Evolutionary conservation across 192 early-diverging fungal species (phyloP).

Genomic region (Coemansia sp.): DNA sequence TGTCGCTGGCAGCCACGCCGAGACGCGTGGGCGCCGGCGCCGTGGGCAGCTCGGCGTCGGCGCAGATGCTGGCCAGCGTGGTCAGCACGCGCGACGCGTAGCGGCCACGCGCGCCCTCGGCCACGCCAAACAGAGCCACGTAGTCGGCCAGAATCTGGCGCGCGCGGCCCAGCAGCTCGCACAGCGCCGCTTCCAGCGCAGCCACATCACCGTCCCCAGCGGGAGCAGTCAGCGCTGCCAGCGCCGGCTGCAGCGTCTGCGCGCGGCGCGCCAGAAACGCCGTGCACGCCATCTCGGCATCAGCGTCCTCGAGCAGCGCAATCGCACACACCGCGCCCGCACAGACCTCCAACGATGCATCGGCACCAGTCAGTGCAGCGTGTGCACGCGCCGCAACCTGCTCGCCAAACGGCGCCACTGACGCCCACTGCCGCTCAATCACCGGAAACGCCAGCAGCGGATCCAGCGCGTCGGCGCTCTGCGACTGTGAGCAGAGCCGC

Average conservation of each 20-base stretch:
- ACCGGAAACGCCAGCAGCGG: constrained; percentile 42
- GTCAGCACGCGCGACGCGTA: constrained; percentile 36
- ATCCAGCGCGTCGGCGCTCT: constrained; percentile 1
- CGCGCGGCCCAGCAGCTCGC: constrained; percentile 21
- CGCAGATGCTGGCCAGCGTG: constrained; percentile 36
- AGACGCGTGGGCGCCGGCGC: constrained; percentile 2
- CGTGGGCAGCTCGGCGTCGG: constrained; percentile 31
- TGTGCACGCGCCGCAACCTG: constrained; percentile 27
- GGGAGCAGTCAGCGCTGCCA: constrained; percentile 3
- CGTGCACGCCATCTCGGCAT: constrained; percentile 34
- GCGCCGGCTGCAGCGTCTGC: constrained; percentile 16
- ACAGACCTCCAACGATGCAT: constrained; percentile 2
- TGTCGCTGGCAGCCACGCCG: not conserved
- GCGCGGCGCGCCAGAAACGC: constrained; percentile 33
- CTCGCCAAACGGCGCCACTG: constrained; percentile 26
- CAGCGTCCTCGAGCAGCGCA: constrained; percentile 34
- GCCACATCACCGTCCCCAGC: not conserved
- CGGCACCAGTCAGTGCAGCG: constrained; percentile 5
- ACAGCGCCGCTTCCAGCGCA: constrained; percentile 6
- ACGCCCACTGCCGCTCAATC: constrained; percentile 37
- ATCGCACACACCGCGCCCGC: constrained; percentile 33
- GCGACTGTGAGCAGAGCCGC: constrained; percentile 13
- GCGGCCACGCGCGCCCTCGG: not conserved
- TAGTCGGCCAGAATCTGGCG: constrained; percentile 29
- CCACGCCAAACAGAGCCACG: constrained; percentile 22